These are phyloP conservation scores for Phytophthora sp. DNA, from an alignment of 352 stramenopile species.

Conservation along the genomic window DNA sequence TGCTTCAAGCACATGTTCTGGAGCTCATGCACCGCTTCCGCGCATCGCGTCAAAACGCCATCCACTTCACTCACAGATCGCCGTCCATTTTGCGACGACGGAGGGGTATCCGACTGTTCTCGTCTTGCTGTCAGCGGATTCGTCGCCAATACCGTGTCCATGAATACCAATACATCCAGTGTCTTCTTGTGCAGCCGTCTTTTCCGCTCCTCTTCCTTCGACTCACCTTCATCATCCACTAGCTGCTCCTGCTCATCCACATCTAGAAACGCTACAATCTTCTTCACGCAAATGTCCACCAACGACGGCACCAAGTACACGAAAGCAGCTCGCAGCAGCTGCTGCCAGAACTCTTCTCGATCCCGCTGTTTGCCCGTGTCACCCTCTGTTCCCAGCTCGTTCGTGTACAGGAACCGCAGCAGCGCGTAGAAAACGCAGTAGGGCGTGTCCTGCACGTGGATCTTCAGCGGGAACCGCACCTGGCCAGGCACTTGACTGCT, in stretches of 20 bases:
- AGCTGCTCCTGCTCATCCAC: slow-evolving; percentile 19
- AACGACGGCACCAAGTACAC: slow-evolving; percentile 77
- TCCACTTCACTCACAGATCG: slow-evolving; percentile 5
- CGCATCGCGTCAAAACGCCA: slow-evolving; percentile 23
- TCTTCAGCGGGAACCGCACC: slow-evolving; percentile 82
- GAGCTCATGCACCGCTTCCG: slow-evolving; percentile 40
- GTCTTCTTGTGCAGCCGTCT: slow-evolving; percentile 31
- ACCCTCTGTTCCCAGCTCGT: slow-evolving; percentile 41
- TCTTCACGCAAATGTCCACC: slow-evolving; percentile 64
- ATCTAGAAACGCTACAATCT: slow-evolving; percentile 43
- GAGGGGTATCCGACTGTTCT: slow-evolving; percentile 21
- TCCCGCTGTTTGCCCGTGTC: slow-evolving; percentile 8
- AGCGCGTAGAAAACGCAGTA: slow-evolving; percentile 74
- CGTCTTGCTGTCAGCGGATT: slow-evolving; percentile 39
- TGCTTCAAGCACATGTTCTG: slow-evolving; percentile 63
- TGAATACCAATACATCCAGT: slow-evolving; percentile 63
- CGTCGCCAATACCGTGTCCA: slow-evolving; percentile 57
- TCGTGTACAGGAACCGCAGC: slow-evolving; percentile 82
- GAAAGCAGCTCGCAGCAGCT: slow-evolving; percentile 70
- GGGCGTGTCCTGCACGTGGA: slow-evolving; percentile 82
- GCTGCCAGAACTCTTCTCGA: slow-evolving; percentile 64
- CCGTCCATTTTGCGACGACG: slow-evolving; percentile 28
- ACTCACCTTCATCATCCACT: background rate
- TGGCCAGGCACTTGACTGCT: slow-evolving; percentile 70
- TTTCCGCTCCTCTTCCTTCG: slow-evolving; percentile 1